A percentile compares a stretch with the other conserved stretches of the same genome.
Conservation (phyloP, 176 grass and related monocot species). For the Oryza meyeriana region DNA sequence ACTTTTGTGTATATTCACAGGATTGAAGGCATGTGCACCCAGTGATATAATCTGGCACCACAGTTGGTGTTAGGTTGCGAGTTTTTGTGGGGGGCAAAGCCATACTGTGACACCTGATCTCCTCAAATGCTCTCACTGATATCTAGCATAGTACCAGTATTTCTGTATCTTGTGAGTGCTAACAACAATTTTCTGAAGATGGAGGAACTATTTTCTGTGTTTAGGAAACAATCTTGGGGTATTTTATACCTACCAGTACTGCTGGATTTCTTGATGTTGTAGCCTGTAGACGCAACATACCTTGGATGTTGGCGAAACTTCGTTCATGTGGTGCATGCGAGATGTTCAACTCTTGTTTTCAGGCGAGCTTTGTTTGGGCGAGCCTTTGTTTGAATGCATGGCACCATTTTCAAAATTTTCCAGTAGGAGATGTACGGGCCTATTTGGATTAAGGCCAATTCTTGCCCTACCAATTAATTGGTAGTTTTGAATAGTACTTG, state of each 20-base stretch:
- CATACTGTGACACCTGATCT: not conserved
- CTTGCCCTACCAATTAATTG: no score
- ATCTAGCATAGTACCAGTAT: not conserved
- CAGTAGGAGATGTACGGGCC: not conserved
- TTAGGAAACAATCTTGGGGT: not conserved
- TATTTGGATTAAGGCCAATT: no score
- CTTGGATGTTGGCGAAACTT: conserved; percentile 4
- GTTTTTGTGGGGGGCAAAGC: not conserved
- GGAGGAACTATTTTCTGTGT: not conserved
- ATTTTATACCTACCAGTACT: not conserved
- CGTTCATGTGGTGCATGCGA: not conserved
- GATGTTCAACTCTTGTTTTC: not conserved
- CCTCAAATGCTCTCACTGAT: not conserved
- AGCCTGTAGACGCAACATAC: not conserved
- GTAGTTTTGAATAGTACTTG: no score
- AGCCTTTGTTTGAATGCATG: not conserved
- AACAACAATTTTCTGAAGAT: conserved; percentile 30
- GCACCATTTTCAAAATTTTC: no score
- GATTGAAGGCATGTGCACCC: conserved; percentile 29
- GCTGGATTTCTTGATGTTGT: conserved; percentile 14
- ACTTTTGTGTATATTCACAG: not conserved
- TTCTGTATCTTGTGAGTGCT: conserved; percentile 34
- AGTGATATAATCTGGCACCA: not conserved
- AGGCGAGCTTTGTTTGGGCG: not conserved
- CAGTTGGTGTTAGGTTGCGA: not conserved